Conservation (phyloP, 257 asterid genomes). For the Gentiana dahurica region DNA sequence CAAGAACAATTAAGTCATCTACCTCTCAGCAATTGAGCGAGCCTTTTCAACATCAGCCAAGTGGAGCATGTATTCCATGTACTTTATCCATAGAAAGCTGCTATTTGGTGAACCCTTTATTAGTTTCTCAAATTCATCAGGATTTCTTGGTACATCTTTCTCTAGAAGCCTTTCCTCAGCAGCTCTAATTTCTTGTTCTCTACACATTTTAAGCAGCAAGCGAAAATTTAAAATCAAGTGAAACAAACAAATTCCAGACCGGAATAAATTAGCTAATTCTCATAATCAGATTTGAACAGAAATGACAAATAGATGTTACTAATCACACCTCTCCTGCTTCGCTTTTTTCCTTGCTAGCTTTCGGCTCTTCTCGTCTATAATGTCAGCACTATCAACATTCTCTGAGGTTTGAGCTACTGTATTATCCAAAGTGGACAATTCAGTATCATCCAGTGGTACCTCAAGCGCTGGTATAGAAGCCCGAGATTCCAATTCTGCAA, state of each 20-base stretch:
- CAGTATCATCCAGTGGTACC: slow-evolving; percentile 76
- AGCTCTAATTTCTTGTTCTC: slow-evolving; percentile 87
- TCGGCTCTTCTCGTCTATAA: slow-evolving; percentile 38
- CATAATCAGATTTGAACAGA: background rate
- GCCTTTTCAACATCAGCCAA: slow-evolving; percentile 86
- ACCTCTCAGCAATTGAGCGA: slow-evolving; percentile 91
- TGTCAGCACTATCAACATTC: slow-evolving; percentile 19
- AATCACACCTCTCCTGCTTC: slow-evolving; percentile 51
- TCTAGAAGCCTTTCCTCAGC: slow-evolving; percentile 85
- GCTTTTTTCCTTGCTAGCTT: slow-evolving; percentile 53
- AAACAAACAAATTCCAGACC: background rate
- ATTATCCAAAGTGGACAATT: slow-evolving; percentile 32
- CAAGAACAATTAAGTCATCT: background rate
- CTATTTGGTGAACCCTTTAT: slow-evolving; percentile 71
- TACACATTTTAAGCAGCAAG: slow-evolving; percentile 14
- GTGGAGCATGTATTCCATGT: slow-evolving; percentile 81
- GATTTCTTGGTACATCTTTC: slow-evolving; percentile 62
- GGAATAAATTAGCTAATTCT: background rate
- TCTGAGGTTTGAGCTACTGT: slow-evolving; percentile 24
- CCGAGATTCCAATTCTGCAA: slow-evolving; percentile 60
- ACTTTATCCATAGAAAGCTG: slow-evolving; percentile 87
- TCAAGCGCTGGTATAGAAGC: slow-evolving; percentile 81
- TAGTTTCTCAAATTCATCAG: slow-evolving; percentile 89
- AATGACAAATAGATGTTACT: background rate
- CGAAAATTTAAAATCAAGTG: background rate